Evolutionary conservation across 176 grass and related monocot genomes (phyloP), one percentile per base, ranked within the genome.

Genomic region (Phoenix dactylifera): DNA sequence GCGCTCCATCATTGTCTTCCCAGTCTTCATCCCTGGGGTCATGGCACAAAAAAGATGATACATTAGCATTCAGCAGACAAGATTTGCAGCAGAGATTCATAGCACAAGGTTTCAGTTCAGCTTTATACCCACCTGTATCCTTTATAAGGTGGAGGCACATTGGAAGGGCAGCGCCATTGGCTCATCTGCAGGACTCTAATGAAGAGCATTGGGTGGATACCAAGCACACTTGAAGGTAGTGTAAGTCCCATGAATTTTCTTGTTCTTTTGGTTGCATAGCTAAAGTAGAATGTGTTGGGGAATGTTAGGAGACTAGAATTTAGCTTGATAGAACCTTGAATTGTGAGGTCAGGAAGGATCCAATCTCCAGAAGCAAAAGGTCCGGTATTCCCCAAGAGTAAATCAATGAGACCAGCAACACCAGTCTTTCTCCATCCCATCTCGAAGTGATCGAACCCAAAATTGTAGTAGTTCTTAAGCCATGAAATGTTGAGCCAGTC

Each of bases 1-100:
- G 81, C 52, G 93, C 93, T 63, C 88, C 93, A 68, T 98, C 93
- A 56, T 98, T 98, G 50, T 92, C 81, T 82, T 92, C 93, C 88
- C 93, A 98, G 62, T 98, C 93, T 76, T 98, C 93, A 86, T 98
- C 93, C 67, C 93, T 98, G 60, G 75, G 56, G 50, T 14, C 24
- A 44, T 44, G 35, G 35, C 12, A n/a, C n/a, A 44, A 9, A 44
- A 44, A 44, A 14, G 10, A 44, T 44, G 9, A 44, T 10, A 9
- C 35, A 29, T 29, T 26, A 29, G 28, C 28, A 44, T 44, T 9
- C 35, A 44, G 35, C 35, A 10, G 35, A 44, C 1, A 44, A 44
- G 35, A 44, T 44, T 44, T 44, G 35, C 7, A 44, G 3, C 35
- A 44, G 35, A 44, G 9, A 7, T 44, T 44, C 35, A 44, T 12